phyloP scores from a whole-genome alignment of 352 stramenopile genomes.

The Phytophthora meadii region DNA sequence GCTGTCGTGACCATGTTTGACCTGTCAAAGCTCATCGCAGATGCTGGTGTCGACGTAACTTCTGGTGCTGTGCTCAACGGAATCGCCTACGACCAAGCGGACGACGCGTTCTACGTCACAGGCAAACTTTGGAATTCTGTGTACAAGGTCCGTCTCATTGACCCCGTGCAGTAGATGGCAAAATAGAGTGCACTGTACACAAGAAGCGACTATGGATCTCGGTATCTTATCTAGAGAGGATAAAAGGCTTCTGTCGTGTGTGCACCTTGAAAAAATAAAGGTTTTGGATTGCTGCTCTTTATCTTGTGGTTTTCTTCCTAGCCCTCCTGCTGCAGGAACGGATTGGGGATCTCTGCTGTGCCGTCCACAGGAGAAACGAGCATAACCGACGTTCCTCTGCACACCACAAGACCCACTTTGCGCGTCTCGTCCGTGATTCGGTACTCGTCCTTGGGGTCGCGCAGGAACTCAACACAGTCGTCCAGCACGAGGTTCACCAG shows the following conservation, averaged over 20 bases:
- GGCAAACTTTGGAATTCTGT: conserved; percentile 93
- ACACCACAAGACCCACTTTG: conserved; percentile 94
- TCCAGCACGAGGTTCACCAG: conserved; percentile 98
- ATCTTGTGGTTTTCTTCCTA: conserved; percentile 25
- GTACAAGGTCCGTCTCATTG: conserved; percentile 87
- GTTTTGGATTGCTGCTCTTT: not conserved
- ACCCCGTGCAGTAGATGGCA: conserved; percentile 36
- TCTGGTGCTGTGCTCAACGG: conserved; percentile 92
- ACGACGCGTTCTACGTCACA: conserved; percentile 93
- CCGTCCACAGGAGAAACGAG: conserved; percentile 92
- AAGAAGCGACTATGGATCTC: conserved; percentile 27
- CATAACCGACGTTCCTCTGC: conserved; percentile 92
- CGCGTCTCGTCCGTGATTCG: conserved; percentile 91
- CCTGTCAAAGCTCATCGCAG: conserved; percentile 62
- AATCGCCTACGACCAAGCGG: conserved; percentile 91
- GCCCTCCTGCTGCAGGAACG: conserved; percentile 89
- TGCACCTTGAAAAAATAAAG: conserved; percentile 1
- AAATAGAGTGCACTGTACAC: conserved; percentile 20
- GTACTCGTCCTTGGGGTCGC: conserved; percentile 92
- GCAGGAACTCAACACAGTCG: conserved; percentile 95
- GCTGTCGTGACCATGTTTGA: conserved; percentile 91
- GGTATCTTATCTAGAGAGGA: conserved; percentile 26
- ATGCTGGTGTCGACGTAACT: conserved; percentile 59
- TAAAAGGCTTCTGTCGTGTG: conserved; percentile 1
- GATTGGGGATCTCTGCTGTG: conserved; percentile 93